A percentile compares a stretch with the other conserved stretches of the same genome.
Conservation (phyloP, 345 rosid species). For the Conringia planisiliqua region DNA sequence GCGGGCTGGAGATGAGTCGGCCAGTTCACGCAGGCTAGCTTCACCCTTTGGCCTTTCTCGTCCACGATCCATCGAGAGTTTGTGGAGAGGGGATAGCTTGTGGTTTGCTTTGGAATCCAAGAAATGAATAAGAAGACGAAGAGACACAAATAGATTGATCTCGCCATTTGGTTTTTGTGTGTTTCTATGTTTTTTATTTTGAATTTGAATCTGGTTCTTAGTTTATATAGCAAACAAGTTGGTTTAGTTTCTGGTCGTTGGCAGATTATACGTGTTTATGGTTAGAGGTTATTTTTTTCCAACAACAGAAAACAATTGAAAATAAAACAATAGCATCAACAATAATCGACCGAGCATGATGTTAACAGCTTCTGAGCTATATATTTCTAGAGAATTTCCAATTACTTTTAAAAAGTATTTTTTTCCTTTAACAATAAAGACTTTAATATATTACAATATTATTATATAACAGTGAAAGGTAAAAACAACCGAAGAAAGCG, state of each 20-base stretch:
- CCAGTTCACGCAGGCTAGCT: slow-evolving; percentile 72
- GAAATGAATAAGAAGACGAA: slow-evolving; percentile 9
- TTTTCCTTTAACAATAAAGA: not conserved
- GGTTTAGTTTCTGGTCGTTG: slow-evolving; percentile 10
- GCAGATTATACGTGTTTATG: slow-evolving; percentile 15
- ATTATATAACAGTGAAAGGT: not conserved
- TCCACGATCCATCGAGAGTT: slow-evolving; percentile 57
- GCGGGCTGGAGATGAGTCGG: slow-evolving; percentile 56
- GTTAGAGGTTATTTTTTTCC: not conserved
- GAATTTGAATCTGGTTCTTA: not conserved
- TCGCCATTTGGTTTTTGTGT: not conserved
- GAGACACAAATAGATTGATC: not conserved
- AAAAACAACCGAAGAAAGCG: not conserved
- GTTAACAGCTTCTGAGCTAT: not conserved
- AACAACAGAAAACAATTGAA: not conserved
- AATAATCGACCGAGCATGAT: not conserved
- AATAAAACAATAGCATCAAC: not conserved
- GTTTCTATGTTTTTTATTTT: not conserved
- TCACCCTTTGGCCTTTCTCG: slow-evolving; percentile 48
- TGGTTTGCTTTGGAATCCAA: not conserved
- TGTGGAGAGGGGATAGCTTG: slow-evolving; percentile 50
- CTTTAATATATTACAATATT: not conserved
- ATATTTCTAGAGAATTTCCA: not conserved
- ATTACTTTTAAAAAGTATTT: not conserved
- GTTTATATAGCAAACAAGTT: slow-evolving; percentile 12